Base-by-base conservation (phyloP, 2,329 filamentous ascomycete genomes). In the Cryphonectria nitschkei region DNA sequence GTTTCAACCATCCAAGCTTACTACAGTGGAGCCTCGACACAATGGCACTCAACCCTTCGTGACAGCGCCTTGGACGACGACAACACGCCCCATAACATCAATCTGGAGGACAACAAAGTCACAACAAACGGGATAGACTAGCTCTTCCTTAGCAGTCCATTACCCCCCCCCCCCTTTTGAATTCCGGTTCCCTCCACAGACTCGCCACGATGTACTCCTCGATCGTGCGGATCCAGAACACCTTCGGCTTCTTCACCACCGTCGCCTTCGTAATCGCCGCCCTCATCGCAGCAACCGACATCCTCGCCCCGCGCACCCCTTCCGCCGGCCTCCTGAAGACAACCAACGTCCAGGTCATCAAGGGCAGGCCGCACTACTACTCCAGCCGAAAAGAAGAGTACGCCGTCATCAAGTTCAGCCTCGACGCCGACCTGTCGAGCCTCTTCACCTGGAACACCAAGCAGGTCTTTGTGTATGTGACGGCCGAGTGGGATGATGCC, bases 401-500 rank as follows among this genome's bases (percentile, higher is more conserved):
- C 81, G 96, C 95, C 76, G 90, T 96, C 79, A 92, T 99, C 79
- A 92, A 91, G 80, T 99, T 99, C 86, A 93, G 95, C 77, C 88
- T 99, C 72, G 92, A 97, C 78, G 92, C 95, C 68, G 95, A 99
- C 83, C 88, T 99, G 72, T 92, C 90, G 72, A 92, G 92, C 60
- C 93, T 99, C 76, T 98, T 98, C 88, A 97, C 93, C 79, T 99
- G 95, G 96, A 99, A 99, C 86, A 99, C 97, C 29, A 99, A 99
- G 82, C 93, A 98, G 83, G 84, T 99, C 77, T 99, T 98, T 83
- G 90, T 98, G 80, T 99, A 97, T 84, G 90, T 99, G 71, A 95
- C 94, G 69, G 95, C 95, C 68, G 91, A 90, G 76, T 92, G 89
- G 89, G 61, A n/a, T n/a, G 58, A 8, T 22, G 61, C 22, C 4